These are phyloP conservation scores for Solanum boliviense DNA, from an alignment of 257 asterid species.

Conservation along the genomic window DNA sequence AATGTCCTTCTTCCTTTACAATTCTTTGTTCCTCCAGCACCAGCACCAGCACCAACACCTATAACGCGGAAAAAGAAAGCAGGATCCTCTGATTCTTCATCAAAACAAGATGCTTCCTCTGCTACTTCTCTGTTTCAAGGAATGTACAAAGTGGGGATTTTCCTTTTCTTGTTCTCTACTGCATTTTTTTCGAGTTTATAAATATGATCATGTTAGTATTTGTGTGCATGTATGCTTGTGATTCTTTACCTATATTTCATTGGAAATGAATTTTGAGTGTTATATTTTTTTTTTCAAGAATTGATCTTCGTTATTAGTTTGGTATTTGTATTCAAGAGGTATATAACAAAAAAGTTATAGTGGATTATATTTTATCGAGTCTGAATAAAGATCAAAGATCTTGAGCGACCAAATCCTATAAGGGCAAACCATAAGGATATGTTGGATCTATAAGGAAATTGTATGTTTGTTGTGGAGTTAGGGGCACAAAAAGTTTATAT, in stretches of 20 bases:
- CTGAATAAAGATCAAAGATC: background rate
- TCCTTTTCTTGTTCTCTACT: background rate
- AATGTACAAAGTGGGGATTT: background rate
- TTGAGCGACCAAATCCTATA: background rate
- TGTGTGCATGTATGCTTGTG: background rate
- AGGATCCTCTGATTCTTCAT: background rate
- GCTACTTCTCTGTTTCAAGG: background rate
- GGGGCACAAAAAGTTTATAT: background rate
- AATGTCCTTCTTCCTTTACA: conserved; percentile 36
- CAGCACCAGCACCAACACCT: conserved; percentile 46
- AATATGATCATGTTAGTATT: background rate
- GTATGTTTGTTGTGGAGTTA: background rate
- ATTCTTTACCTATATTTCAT: background rate
- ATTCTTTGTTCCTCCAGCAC: conserved; percentile 33
- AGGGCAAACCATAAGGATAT: background rate
- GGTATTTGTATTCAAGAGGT: background rate
- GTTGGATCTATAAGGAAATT: background rate
- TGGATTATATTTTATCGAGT: background rate
- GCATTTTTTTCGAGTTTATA: background rate
- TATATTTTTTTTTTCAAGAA: background rate
- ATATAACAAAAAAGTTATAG: background rate
- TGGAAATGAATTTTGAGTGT: background rate
- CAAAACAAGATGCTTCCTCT: conserved; percentile 13
- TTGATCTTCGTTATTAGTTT: background rate
- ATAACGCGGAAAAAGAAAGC: conserved; percentile 11